A percentile compares a stretch with the other conserved stretches of the same genome.
Evolutionary conservation across 768 basidiomycete species (phyloP).

Genomic region (Hydnomerulius pinastri): DNA sequence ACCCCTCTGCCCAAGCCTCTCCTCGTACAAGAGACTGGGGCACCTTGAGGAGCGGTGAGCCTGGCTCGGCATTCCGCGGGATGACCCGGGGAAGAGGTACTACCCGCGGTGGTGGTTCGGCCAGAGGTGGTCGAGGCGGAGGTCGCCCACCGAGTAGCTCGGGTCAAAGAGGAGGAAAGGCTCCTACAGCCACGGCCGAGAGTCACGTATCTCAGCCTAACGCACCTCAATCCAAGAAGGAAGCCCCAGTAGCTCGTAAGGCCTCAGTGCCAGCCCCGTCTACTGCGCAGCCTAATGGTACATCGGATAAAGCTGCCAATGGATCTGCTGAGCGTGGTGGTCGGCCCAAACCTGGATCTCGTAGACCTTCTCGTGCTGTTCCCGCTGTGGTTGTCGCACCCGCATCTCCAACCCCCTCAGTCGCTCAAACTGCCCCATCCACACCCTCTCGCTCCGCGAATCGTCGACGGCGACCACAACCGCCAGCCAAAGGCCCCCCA

Average conservation of each 20-base stretch:
- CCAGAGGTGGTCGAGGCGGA: constrained; percentile 25
- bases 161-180: constrained; percentile 23
- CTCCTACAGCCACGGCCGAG: constrained; percentile 19
- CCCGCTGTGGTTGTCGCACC: constrained; percentile 24
- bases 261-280: constrained; percentile 13
- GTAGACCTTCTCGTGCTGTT: constrained; percentile 21
- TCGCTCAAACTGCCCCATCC: constrained; percentile 25
- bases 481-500: constrained; percentile 34
- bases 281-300: constrained; percentile 19
- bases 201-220: constrained; percentile 22
- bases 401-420: constrained; percentile 19
- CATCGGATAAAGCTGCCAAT: constrained; percentile 24
- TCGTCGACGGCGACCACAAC: constrained; percentile 51
- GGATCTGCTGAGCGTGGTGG: constrained; percentile 20
- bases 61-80: constrained; percentile 50
- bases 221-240: constrained; percentile 9
- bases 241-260: constrained; percentile 17
- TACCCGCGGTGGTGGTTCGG: constrained; percentile 35
- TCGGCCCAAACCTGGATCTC: constrained; percentile 23
- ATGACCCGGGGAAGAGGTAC: constrained; percentile 38
- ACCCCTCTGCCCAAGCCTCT: constrained; percentile 27
- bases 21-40: constrained; percentile 46
- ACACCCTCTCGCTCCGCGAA: constrained; percentile 44
- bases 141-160: constrained; percentile 28
- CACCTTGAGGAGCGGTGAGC: constrained; percentile 40